Evolutionary conservation across 23 red algal species (phyloP), one percentile per base, ranked within the genome.

Genomic region (Chondrus crispus): DNA sequence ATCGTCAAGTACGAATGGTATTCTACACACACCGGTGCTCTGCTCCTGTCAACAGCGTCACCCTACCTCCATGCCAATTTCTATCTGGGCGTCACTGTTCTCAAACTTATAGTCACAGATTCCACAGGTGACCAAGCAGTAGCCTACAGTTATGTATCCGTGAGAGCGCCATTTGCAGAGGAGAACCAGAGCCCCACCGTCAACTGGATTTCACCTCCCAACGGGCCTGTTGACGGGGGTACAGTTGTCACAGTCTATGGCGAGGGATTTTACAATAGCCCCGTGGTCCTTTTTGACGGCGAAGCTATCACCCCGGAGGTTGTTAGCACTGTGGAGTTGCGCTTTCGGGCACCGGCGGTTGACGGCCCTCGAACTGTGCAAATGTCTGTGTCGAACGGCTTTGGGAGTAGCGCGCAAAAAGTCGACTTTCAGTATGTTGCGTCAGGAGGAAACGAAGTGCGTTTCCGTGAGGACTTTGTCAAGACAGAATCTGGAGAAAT

Each of bases 61-160:
- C 81, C 92, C 5, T 68, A 68, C 32, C 55, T 94, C 48, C 74
- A 82, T 30, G 74, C 72, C 58, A 63, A 81, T 41, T 94, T 94
- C 72, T 88, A 80, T 26, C 24, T 82, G 18, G 92, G 92, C 4
- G 60, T 87, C 35, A 94, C 92, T 3, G 26, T 82, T 43, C 62
- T 94, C 41, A 85, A 88, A n/a, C 82, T 94, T 36, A 62, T 81
- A 2, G 92, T 94, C 49, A 94, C 82, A 35, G 92, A 94, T 49
- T 88, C 40, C 47, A 87, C 70, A 18, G 92, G 92, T 14, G 92
- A 94, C 62, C 45, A 66, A 30, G 92, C 92, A 5, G 60, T 39
- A 3, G 92, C 70, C 39, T 82, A 82, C 70, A 94, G 82, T 3
- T 88, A 80, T 63, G 92, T 94, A 50, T 35, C 62, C 22, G 82